Evolutionary conservation across 2,329 filamentous ascomycete genomes (phyloP).

Genomic region (Colletotrichum cereale): DNA sequence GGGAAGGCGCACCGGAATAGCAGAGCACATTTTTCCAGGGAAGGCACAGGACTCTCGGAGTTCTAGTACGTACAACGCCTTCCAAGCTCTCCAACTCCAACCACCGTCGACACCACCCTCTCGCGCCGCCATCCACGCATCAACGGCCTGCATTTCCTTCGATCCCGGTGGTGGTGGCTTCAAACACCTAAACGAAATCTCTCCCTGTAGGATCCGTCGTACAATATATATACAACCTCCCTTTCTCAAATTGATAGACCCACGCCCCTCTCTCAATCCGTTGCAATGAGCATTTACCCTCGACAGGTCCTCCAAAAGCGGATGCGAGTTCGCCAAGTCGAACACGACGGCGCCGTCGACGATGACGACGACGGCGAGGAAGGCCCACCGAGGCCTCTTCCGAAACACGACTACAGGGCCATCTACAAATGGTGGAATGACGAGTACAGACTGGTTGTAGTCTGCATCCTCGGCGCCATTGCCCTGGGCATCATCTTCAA

Average conservation of each 20-base stretch:
- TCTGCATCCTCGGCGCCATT: slow-evolving; percentile 47
- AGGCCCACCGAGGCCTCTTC: slow-evolving; percentile 17
- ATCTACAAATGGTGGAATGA: slow-evolving; percentile 53
- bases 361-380: slow-evolving; percentile 26
- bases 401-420: slow-evolving; percentile 38
- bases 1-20: not conserved
- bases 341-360: slow-evolving; percentile 28
- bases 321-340: not conserved
- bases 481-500: slow-evolving; percentile 48
- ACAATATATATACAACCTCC: not conserved
- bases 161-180: not conserved
- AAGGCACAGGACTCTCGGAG: not conserved
- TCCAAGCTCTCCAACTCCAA: not conserved
- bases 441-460: slow-evolving; percentile 50
- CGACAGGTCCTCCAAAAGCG: not conserved
- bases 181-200: not conserved
- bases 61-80: not conserved
- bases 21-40: not conserved
- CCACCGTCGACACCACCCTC: not conserved
- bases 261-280: not conserved
- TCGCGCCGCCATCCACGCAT: not conserved
- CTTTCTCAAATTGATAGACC: not conserved
- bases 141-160: not conserved
- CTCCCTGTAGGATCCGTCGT: not conserved
- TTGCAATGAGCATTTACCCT: not conserved